Base-by-base conservation (phyloP, 1,284 basidiomycete genomes). In the Microbotryum scabiosae region DNA sequence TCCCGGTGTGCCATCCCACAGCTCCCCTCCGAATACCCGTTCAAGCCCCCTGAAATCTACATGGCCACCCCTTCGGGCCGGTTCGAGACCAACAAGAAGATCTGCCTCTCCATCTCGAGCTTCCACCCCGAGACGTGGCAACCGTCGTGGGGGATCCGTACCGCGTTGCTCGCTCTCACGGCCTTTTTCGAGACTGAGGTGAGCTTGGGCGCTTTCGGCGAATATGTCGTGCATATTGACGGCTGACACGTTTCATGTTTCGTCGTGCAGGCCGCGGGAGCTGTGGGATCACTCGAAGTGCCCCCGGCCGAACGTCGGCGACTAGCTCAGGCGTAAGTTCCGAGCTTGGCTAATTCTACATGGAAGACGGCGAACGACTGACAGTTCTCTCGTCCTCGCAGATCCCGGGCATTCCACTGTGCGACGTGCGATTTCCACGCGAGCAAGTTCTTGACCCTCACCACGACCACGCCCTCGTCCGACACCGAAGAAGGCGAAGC, bases 221-320 rank as follows among this genome's bases (percentile, higher is more conserved):
- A 10, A 5, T 3, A 6, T 14, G n/a, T 3, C 16, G 4, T 8
- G 7, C 50, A 10, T 23, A 12, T 21, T 43, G 10, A 52, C 8
- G 12, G 6, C 25, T 36, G 21, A 43, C 43, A 5, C 5, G 30
- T 10, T 10, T 5, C 32, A 4, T 23, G 7, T 7, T 18, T 23
- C 21, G 3, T 16, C 25, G 12, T 16, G 23, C 53, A 92, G 70
- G 85, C 90, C 25, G 85, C 91, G n/a, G 85, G 85, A 41, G 90
- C 90, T 18, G 85, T 96, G 45, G 92, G 91, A 5, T 90, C 89
- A 3, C 80, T 97, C 51, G 88, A 94, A 70, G 85, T 85, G 69
- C 85, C 88, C 8, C 75, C 82, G 28, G 78, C 81, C 8, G 91
- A 96, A 74, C 82, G 90, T 56, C 87, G 82, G 73, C 81, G 91